Conservation (phyloP, 2,329 filamentous ascomycete species). For the Emergomyces africanus region DNA sequence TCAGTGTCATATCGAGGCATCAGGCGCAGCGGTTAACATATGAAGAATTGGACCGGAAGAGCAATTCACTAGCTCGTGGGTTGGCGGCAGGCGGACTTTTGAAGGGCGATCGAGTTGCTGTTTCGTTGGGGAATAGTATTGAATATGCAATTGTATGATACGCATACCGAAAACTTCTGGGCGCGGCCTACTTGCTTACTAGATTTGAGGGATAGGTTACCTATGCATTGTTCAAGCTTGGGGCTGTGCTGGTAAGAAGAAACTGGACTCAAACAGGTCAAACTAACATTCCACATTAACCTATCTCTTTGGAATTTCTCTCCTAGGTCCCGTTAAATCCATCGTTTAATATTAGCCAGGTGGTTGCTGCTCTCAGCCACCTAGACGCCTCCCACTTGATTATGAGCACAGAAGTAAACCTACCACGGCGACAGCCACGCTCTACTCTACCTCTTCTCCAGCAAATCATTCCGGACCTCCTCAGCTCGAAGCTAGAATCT, state of each 20-base stretch:
- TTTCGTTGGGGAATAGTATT: conserved; percentile 72
- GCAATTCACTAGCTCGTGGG: conserved; percentile 62
- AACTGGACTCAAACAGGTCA: no score
- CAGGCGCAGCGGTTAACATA: conserved; percentile 61
- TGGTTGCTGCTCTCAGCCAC: conserved; percentile 64
- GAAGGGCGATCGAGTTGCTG: conserved; percentile 74
- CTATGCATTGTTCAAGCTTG: conserved; percentile 87
- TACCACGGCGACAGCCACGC: conserved; percentile 52
- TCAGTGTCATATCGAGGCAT: conserved; percentile 44
- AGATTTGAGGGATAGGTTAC: conserved; percentile 35
- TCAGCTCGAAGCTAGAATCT: conserved; percentile 36
- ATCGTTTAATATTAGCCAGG: conserved; percentile 68
- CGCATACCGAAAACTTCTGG: not conserved
- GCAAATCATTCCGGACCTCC: conserved; percentile 39
- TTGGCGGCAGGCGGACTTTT: conserved; percentile 57
- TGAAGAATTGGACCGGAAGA: conserved; percentile 57
- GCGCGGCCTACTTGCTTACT: not conserved
- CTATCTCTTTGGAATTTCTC: not conserved
- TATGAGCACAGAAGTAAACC: conserved; percentile 75
- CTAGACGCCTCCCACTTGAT: conserved; percentile 62
- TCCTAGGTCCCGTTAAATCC: conserved; percentile 73
- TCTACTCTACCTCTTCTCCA: conserved; percentile 47
- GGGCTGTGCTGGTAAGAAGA: conserved; percentile 60
- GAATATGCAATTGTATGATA: conserved; percentile 61
- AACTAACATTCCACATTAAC: not conserved